These are phyloP conservation scores for Aspergillus ostianus DNA, from an alignment of 495 filamentous ascomycete genomes.

Conservation along the genomic window DNA sequence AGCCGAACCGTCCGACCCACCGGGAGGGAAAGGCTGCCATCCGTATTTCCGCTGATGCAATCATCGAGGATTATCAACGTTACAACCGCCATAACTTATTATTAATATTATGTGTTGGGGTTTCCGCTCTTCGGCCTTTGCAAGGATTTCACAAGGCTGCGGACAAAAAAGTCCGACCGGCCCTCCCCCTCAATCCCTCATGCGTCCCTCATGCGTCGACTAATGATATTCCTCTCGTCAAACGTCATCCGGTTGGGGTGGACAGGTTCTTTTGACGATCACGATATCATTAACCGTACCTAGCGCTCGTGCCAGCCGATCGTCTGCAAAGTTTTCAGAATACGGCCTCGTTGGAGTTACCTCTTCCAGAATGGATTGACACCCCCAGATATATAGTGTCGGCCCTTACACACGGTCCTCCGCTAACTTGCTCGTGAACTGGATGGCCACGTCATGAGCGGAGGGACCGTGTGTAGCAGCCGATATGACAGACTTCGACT, in stretches of 20 bases:
- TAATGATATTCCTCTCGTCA: background rate
- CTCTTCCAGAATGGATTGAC: constrained; percentile 16
- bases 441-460: constrained; percentile 8
- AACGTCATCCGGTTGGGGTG: constrained; percentile 4
- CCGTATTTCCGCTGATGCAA: constrained; percentile 18
- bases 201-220: background rate
- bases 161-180: background rate
- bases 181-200: background rate
- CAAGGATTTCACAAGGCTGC: background rate
- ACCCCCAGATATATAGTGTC: background rate
- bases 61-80: background rate
- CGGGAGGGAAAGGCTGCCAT: background rate
- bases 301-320: constrained; percentile 10
- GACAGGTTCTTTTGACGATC: constrained; percentile 10
- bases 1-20: constrained; percentile 13
- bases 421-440: background rate
- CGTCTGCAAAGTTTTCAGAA: constrained; percentile 4
- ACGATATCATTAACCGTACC: constrained; percentile 11
- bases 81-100: background rate
- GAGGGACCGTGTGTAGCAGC: constrained; percentile 3
- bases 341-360: constrained; percentile 15
- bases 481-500: constrained; percentile 1
- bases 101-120: background rate
- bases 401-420: background rate
- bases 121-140: background rate